A percentile compares a stretch with the other conserved stretches of the same genome.
phyloP scores from a whole-genome alignment of 805 yeast genomes.

The Metschnikowia henanensis region DNA sequence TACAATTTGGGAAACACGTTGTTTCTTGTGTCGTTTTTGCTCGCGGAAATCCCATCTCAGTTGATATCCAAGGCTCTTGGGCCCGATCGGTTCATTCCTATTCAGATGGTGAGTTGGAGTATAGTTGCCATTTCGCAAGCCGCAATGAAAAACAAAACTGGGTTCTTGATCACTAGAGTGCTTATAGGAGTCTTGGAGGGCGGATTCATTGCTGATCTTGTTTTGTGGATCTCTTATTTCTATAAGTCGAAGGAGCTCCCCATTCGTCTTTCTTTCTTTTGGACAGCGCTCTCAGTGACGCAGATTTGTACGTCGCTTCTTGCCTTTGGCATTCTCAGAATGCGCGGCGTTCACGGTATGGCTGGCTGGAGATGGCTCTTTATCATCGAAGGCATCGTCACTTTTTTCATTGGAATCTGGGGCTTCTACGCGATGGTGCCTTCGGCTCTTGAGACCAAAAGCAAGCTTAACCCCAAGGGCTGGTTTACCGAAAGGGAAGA shows the following conservation, averaged over 20 bases:
- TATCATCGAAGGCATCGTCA: conserved; percentile 59
- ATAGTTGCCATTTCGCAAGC: conserved; percentile 54
- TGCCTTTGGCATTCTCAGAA: conserved; percentile 51
- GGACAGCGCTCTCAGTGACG: conserved; percentile 53
- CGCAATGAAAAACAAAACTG: conserved; percentile 37
- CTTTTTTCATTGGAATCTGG: conserved; percentile 51
- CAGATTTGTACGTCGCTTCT: conserved; percentile 46
- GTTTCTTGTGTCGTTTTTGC: conserved; percentile 50
- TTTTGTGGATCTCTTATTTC: conserved; percentile 63
- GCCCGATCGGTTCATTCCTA: conserved; percentile 61
- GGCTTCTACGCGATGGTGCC: conserved; percentile 53
- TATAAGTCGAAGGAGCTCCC: conserved; percentile 60
- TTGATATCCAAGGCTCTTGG: conserved; percentile 63
- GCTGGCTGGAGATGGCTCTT: conserved; percentile 68
- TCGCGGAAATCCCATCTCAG: conserved; percentile 66
- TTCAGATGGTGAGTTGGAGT: conserved; percentile 58
- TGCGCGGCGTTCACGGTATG: conserved; percentile 46
- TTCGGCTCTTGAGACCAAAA: conserved; percentile 51
- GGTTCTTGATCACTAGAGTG: conserved; percentile 50
- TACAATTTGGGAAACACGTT: conserved; percentile 61
- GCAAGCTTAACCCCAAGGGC: conserved; percentile 51
- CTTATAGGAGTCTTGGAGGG: conserved; percentile 62
- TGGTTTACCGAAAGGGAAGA: conserved; percentile 52
- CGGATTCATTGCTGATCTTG: conserved; percentile 55
- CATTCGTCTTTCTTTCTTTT: conserved; percentile 57